Percentiles rank a stretch among this genome's conserved stretches.
These are phyloP conservation scores for Colletotrichum sp. DNA, from an alignment of 2,329 filamentous ascomycete genomes.

Conservation along the genomic window DNA sequence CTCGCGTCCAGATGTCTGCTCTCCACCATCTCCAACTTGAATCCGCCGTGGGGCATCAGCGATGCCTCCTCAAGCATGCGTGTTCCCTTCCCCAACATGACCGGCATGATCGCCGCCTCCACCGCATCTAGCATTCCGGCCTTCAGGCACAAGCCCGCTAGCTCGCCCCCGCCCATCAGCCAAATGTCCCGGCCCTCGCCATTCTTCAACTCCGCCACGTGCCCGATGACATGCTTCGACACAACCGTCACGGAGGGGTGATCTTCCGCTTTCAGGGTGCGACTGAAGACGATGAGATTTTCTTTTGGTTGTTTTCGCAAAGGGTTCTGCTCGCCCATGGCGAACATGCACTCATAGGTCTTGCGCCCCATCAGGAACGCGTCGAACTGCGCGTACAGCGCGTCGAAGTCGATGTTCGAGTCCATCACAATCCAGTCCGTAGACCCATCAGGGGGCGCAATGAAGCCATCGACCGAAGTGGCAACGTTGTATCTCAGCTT, in stretches of 20 bases:
- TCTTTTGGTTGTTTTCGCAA: constrained; percentile 23
- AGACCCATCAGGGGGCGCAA: constrained; percentile 33
- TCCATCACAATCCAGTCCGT: constrained; percentile 36
- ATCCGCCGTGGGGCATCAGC: not conserved
- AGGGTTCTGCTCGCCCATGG: constrained; percentile 23
- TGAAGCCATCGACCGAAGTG: constrained; percentile 38
- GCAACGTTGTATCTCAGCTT: constrained; percentile 37
- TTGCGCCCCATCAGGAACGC: constrained; percentile 39
- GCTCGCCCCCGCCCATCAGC: constrained; percentile 39
- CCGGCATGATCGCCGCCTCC: constrained; percentile 33
- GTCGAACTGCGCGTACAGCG: constrained; percentile 34
- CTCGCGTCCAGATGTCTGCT: constrained; percentile 18
- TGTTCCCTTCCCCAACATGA: constrained; percentile 27
- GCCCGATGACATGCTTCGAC: constrained; percentile 16
- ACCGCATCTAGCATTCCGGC: constrained; percentile 34
- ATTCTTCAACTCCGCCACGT: constrained; percentile 26
- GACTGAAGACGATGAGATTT: constrained; percentile 34
- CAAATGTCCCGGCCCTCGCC: constrained; percentile 33
- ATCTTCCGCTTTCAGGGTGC: constrained; percentile 19
- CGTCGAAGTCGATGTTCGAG: constrained; percentile 34
- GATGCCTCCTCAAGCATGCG: constrained; percentile 24
- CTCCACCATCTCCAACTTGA: constrained; percentile 13
- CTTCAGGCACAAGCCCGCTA: constrained; percentile 32
- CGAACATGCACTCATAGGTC: constrained; percentile 34
- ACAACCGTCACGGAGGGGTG: constrained; percentile 31